Evolutionary conservation across 495 filamentous ascomycete species (phyloP), one percentile per base, ranked within the genome.

Genomic region (Talaromyces nanjingensis): DNA sequence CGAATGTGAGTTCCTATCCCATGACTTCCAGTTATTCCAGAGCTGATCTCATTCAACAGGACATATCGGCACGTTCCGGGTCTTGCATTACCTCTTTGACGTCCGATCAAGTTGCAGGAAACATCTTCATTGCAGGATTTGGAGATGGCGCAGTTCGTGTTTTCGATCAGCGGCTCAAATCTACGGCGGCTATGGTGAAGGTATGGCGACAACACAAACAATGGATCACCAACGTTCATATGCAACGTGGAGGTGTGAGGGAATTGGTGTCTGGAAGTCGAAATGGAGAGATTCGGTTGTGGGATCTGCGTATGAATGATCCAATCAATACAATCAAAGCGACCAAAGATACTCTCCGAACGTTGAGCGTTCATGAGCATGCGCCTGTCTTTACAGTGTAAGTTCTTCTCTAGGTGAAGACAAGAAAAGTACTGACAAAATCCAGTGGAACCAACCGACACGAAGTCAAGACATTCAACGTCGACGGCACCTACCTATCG

Each of bases 331-430:
- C 86, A 7, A 90, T 96, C 64, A 76, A 82, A 63, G 86, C 90
- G 1, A 92, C 89, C n/a, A 87, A 80, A 56, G 87, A 91, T 66
- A 89, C 89, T 14, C 79, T 96, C 66, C 81, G 91, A 65, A 93
- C 90, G 20, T 82, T 97, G 65, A 93, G 90, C 71, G 91, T 94
- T 25, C 94, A 99, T 75, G 94, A 99, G 73, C 96, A 98, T 76
- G 86, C 96, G 54, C 94, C 94, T 31, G 93, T 99, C 6, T 96
- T 98, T 80, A 91, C 91, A 69, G 87, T 93, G 92, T 96, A 90
- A 77, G 90, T 86, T 86, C 18, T 49, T 12, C 22, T 1, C 37
- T 1, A 42, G 14, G 0, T 4, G 29, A 1, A 8, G 5, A 4
- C 45, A 9, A 18, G n/a, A 49, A 47, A 39, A 8, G n/a, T 47